Conservation (phyloP, 2,329 filamentous ascomycete genomes). For the Colletotrichum orbiculare region DNA sequence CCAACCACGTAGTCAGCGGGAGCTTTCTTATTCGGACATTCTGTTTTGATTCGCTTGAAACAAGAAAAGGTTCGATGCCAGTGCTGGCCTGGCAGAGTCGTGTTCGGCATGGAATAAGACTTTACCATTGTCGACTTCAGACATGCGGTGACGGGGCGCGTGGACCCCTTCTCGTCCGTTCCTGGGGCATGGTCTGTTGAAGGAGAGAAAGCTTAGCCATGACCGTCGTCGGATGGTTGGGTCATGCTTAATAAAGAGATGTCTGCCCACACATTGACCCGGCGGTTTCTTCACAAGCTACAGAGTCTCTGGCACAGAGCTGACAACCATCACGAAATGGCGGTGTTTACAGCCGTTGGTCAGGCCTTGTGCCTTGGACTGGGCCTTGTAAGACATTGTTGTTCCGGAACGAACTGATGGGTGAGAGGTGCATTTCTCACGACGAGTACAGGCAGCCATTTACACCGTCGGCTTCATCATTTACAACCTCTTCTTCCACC, state of each 20-base stretch:
- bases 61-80: too few species aligned
- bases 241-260: not conserved
- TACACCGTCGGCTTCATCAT: constrained; percentile 29
- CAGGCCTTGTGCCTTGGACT: constrained; percentile 19
- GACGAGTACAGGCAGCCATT: not conserved
- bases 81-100: too few species aligned
- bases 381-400: not conserved
- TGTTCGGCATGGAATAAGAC: too few species aligned
- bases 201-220: not conserved
- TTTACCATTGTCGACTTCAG: too few species aligned
- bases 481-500: constrained; percentile 49
- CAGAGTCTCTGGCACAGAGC: not conserved
- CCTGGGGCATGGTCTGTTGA: too few species aligned
- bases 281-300: not conserved
- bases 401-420: too few species aligned
- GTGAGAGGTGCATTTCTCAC: not conserved
- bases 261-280: not conserved
- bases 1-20: too few species aligned
- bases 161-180: too few species aligned
- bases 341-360: not conserved
- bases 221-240: not conserved
- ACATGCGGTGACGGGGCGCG: too few species aligned
- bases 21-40: too few species aligned
- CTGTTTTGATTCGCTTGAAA: too few species aligned
- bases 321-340: not conserved